Base-by-base conservation (phyloP, 1,139 yeast species). In the Hansenula sp. region DNA sequence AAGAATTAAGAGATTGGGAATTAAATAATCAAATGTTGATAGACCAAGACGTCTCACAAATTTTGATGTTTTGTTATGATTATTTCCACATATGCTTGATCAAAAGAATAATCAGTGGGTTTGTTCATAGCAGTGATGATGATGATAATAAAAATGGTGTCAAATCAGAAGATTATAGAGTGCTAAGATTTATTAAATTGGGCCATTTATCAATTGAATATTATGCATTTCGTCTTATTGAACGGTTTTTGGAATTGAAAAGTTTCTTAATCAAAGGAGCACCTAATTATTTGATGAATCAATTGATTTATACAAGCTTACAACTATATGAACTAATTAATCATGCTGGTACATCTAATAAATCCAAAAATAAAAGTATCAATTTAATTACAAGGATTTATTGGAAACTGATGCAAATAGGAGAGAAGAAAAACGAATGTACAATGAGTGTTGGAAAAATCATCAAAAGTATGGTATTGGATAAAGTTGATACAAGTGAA, bases 371-470 rank as follows among this genome's bases (percentile, higher is more conserved):
- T 24, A 62, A 58, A 43, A 57, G 73, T 2, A 50, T 77, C 33
- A 72, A 66, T 45, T 54, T 74, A 18, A 74, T 79, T 38, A 70
- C 79, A 0, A 65, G 67, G 45, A 70, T 74, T 8, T 77, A 77
- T 51, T 77, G 81, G 81, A 77, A 74, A 50, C 57, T 77, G 47
- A 75, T 73, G 47, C 71, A 75, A 28, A 70, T 74, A 46, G 81
- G 81, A 3, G 79, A 75, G 48, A 69, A 70, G 46, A 66, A 69
- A 49, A 75, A 76, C 48, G 81, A 76, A 54, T 78, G 78, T 6
- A 76, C 80, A 0, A 78, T 74, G 47, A 74, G 79, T 5, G 77
- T 77, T 36, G 80, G 81, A 1, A 68, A 68, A 41, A 72, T 77
- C 40, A 72, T 77, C 39, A 71, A 71, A 50, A 67, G 71, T 31